Evolutionary conservation across 2,329 filamentous ascomycete species (phyloP).

Genomic region (Penicillium sp.): DNA sequence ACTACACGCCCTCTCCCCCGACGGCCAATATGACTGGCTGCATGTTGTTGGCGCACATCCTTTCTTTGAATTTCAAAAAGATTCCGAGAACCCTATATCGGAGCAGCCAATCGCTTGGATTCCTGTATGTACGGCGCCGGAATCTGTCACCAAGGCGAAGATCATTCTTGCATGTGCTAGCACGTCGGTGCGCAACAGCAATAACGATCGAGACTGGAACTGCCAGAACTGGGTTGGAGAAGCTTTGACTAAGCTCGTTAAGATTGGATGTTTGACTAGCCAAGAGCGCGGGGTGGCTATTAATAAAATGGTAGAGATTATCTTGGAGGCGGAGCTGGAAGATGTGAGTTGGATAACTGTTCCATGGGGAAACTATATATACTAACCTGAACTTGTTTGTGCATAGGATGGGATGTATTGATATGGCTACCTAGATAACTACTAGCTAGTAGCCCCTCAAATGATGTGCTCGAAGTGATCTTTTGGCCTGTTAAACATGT

Average conservation of each 20-base stretch:
- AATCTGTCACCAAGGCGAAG: constrained; percentile 9
- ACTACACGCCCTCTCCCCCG: constrained; percentile 23
- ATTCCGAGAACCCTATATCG: constrained; percentile 10
- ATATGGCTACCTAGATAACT: too few species aligned
- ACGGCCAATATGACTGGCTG: constrained; percentile 18
- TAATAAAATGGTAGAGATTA: constrained; percentile 28
- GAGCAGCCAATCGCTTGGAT: constrained; percentile 15
- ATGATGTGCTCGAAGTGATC: too few species aligned
- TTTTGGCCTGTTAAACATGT: too few species aligned
- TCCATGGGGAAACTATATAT: neutral
- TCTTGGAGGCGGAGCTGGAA: constrained; percentile 27
- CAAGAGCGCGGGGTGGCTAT: constrained; percentile 22
- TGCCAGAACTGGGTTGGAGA: constrained; percentile 36
- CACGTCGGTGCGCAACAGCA: constrained; percentile 25
- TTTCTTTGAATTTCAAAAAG: constrained; percentile 23
- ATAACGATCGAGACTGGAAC: constrained; percentile 29
- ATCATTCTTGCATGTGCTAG: constrained; percentile 20
- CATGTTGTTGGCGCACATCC: constrained; percentile 28
- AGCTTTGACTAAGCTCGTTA: constrained; percentile 24
- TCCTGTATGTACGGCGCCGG: constrained; percentile 15
- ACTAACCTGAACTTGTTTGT: neutral
- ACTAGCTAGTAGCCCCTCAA: too few species aligned
- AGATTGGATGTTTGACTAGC: constrained; percentile 19
- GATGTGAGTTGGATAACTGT: neutral
- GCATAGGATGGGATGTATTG: neutral